These are phyloP conservation scores for Bacterosira constricta DNA, from an alignment of 108 stramenopile genomes.

Conservation along the genomic window DNA sequence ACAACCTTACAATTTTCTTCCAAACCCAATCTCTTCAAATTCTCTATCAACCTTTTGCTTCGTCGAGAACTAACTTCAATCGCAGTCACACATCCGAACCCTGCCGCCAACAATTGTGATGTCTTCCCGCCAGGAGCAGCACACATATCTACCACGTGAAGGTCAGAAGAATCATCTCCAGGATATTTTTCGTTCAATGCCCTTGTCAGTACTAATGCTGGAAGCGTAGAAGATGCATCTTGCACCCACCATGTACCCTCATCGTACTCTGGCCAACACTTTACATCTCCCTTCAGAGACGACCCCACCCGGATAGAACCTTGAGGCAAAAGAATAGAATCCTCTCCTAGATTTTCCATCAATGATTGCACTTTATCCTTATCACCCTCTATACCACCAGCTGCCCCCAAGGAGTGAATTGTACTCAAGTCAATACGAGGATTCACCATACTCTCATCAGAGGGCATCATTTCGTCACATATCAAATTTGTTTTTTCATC, in stretches of 20 bases:
- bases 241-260: constrained; percentile 89
- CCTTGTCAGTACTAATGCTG: constrained; percentile 64
- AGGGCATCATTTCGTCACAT: constrained; percentile 59
- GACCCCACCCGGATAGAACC: constrained; percentile 63
- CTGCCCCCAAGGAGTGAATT: constrained; percentile 31
- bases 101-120: constrained; percentile 87
- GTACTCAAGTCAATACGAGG: constrained; percentile 65
- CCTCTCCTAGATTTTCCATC: constrained; percentile 21
- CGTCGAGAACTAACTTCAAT: constrained; percentile 63
- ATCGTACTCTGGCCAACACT: constrained; percentile 68
- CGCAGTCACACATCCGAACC: constrained; percentile 75
- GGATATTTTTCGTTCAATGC: constrained; percentile 38
- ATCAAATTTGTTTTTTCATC: constrained; percentile 54
- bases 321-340: constrained; percentile 61
- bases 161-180: constrained; percentile 20
- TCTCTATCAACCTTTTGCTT: constrained; percentile 55
- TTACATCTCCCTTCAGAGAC: constrained; percentile 45
- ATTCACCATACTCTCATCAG: constrained; percentile 27
- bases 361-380: constrained; percentile 37
- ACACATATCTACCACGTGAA: constrained; percentile 94
- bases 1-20: constrained; percentile 57
- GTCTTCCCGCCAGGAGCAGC: constrained; percentile 98
- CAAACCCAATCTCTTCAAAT: constrained; percentile 58
- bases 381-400: constrained; percentile 1
- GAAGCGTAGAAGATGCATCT: constrained; percentile 76